phyloP scores from a whole-genome alignment of 768 basidiomycete genomes.

The Macrolepiota dolichaula region DNA sequence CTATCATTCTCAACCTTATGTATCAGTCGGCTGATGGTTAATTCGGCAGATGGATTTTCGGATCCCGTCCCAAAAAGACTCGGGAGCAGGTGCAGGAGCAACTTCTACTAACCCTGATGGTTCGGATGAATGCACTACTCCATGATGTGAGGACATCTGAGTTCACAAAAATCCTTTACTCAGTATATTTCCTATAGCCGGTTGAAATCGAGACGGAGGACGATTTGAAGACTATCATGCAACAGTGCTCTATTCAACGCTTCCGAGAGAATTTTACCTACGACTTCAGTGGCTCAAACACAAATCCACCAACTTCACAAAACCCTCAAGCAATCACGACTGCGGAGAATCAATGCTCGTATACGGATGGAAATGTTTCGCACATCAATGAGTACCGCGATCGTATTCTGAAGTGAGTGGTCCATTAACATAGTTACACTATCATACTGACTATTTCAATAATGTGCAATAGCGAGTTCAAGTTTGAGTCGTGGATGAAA shows the following conservation, averaged over 20 bases:
- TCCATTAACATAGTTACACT: too few relatives aligned
- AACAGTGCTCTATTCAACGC: background rate
- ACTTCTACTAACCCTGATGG: background rate
- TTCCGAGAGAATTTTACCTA: background rate
- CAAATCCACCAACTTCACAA: background rate
- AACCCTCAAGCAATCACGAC: background rate
- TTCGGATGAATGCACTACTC: background rate
- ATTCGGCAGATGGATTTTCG: background rate
- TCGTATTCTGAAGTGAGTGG: background rate
- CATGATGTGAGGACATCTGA: background rate
- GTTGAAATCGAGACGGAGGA: background rate
- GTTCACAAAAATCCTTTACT: background rate
- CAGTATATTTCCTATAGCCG: background rate
- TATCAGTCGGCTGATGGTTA: background rate
- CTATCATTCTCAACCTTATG: background rate
- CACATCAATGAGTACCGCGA: background rate
- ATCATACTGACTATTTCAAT: background rate
- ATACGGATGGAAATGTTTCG: background rate
- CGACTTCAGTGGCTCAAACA: background rate
- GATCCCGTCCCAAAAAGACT: background rate
- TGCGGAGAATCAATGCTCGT: background rate
- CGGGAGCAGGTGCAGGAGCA: background rate
- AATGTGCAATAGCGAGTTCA: background rate
- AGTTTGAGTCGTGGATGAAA: background rate
- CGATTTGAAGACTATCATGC: background rate